Evolutionary conservation across 1,284 basidiomycete species (phyloP).

Genomic region (Wallemia hederae): DNA sequence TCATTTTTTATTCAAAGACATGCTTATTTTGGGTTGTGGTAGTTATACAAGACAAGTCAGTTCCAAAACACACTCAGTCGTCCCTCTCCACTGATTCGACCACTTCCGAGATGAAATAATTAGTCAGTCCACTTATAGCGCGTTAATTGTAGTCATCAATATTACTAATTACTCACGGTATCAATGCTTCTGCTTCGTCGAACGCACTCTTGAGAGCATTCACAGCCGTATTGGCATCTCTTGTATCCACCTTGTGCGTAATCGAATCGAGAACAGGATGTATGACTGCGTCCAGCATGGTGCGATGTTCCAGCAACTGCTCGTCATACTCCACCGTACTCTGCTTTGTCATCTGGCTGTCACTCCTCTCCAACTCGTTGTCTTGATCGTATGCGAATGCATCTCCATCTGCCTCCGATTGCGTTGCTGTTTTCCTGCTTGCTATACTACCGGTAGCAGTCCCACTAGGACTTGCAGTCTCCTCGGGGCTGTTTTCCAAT

Average conservation of each 20-base stretch:
- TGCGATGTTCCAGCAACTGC: slow-evolving; percentile 40
- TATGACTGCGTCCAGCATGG: slow-evolving; percentile 81
- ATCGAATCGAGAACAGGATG: slow-evolving; percentile 74
- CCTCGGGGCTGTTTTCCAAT: too few relatives aligned
- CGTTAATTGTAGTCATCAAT: too few relatives aligned
- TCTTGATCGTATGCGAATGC: too few relatives aligned
- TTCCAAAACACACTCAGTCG: slow-evolving; percentile 5
- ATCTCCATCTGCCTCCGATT: background rate
- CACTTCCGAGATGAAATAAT: slow-evolving; percentile 21
- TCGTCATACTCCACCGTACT: slow-evolving; percentile 25
- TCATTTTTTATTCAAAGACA: background rate
- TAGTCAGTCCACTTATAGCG: slow-evolving; percentile 17
- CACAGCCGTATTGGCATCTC: slow-evolving; percentile 54
- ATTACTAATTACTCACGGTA: slow-evolving; percentile 5
- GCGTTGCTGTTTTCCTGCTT: background rate
- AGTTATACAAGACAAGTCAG: background rate
- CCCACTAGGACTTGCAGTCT: too few relatives aligned
- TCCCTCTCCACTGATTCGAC: slow-evolving; percentile 21
- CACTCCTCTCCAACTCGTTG: background rate
- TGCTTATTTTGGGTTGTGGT: too few relatives aligned
- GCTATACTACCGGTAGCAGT: background rate
- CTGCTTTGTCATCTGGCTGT: slow-evolving; percentile 28
- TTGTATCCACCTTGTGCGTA: slow-evolving; percentile 53
- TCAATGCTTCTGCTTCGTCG: slow-evolving; percentile 58
- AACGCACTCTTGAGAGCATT: slow-evolving; percentile 62